Evolutionary conservation across 305 asterid genomes (phyloP), one percentile per base, ranked within the genome.

Genomic region (Euphrasia arctica): DNA sequence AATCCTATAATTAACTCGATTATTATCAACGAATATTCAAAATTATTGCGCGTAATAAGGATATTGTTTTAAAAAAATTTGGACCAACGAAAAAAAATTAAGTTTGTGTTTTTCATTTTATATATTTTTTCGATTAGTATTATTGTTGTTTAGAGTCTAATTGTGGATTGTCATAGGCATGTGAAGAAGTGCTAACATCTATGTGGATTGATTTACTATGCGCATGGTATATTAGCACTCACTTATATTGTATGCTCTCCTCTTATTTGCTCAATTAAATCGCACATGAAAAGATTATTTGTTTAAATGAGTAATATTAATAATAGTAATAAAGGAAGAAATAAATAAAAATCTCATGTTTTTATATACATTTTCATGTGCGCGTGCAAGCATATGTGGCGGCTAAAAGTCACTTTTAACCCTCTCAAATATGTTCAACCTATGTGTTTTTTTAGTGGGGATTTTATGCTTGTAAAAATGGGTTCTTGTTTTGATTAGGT

Each of bases 381-480:
- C 68, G 83, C 86, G 70, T 78, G 86, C 81, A 78, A 75, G 78
- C 75, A 63, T 73, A 63, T 71, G 68, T 71, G 81, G 77, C 86
- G 83, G 86, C 86, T 81, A 64, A 81, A 76, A 74, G 80, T 58
- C 73, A 64, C 60, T 70, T 73, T 64, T 71, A 72, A 72, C 72
- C 76, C 72, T 71, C 66, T 74, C 59, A 58, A 75, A 67, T 5
- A 34, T 59, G 71, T 78, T 70, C 72, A 32, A 71, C 66, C 72
- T 66, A 58, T 72, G 65, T 48, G 54, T 55, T 65, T 60, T 1
- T 48, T 48, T n/a, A 12, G 78, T 76, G 71, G 81, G 79, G 81
- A 65, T 78, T 79, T 10, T 9, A 28, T 70, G 74, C 66, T 75
- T 47, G 45, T 54, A 50, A 59, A 59, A n/a, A 15, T 13, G 43